A percentile compares a stretch with the other conserved stretches of the same genome.
Conservation (phyloP, 164 flowering plant species). For the Akebia trifoliata region DNA sequence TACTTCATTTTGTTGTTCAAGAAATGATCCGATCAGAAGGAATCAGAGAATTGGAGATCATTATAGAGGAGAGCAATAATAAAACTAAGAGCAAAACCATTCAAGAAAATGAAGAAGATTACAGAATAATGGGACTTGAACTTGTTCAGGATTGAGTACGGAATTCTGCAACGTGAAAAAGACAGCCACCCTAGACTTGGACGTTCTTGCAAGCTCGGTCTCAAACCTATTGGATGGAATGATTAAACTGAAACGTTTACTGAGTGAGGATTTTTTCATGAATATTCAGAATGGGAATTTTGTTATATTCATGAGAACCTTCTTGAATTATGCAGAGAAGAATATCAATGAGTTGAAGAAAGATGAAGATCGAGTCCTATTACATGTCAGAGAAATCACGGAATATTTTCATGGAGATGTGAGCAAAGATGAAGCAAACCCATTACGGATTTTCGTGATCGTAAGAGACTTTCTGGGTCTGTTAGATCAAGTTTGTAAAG, state of each 20-base stretch:
- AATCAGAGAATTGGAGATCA: conserved; percentile 50
- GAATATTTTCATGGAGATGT: conserved; percentile 90
- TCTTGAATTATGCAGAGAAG: conserved; percentile 52
- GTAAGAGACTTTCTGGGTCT: conserved; percentile 84
- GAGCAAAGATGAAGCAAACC: conserved; percentile 78
- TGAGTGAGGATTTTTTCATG: conserved; percentile 22
- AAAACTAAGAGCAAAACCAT: conserved; percentile 28
- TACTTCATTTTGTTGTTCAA: conserved; percentile 93
- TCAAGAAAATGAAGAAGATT: conserved; percentile 64
- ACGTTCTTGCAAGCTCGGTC: conserved; percentile 70
- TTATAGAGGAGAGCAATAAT: conserved; percentile 50
- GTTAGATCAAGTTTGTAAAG: conserved; percentile 84
- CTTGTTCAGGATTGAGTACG: conserved; percentile 63
- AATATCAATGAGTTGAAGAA: conserved; percentile 45
- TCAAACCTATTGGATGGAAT: conserved; percentile 64
- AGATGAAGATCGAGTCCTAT: conserved; percentile 58
- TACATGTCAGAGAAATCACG: conserved; percentile 58
- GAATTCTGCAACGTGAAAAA: conserved; percentile 87
- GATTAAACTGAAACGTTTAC: conserved; percentile 39
- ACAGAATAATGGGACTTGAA: conserved; percentile 68
- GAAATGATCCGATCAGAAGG: conserved; percentile 88
- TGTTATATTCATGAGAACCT: conserved; percentile 45
- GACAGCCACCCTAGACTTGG: conserved; percentile 77
- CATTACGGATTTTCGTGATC: conserved; percentile 78
- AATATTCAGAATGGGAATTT: conserved; percentile 34